These are phyloP conservation scores for Penicillium fuscoglaucum DNA, from an alignment of 2,329 filamentous ascomycete genomes.

Conservation along the genomic window DNA sequence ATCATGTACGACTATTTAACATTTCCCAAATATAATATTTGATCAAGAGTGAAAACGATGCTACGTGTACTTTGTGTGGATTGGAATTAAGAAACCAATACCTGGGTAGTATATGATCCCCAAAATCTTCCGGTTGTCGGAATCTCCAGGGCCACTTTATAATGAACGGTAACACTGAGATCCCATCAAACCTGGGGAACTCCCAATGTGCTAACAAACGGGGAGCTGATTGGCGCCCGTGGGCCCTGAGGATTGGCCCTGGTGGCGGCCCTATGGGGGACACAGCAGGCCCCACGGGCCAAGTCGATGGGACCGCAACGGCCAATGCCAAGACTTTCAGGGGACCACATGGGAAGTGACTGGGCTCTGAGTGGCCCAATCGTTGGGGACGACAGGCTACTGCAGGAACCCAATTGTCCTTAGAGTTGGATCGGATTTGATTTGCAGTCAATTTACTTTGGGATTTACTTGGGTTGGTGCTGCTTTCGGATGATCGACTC, in stretches of 20 bases:
- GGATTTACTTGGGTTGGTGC: not conserved
- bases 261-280: not conserved
- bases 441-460: not conserved
- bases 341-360: conserved; percentile 16
- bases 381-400: conserved; percentile 1
- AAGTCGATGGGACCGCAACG: conserved; percentile 7
- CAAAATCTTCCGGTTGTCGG: not conserved
- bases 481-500: not conserved
- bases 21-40: not conserved
- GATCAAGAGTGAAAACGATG: not conserved
- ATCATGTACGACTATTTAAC: no score
- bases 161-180: not conserved
- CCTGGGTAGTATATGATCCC: not conserved
- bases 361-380: conserved; percentile 17
- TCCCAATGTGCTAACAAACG: conserved; percentile 17
- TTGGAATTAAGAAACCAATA: not conserved
- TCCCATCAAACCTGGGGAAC: conserved; percentile 20
- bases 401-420: conserved; percentile 24
- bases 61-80: no score
- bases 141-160: not conserved
- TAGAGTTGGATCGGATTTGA: conserved; percentile 21
- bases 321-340: conserved; percentile 16
- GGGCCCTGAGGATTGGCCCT: not conserved
- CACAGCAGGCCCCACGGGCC: not conserved
- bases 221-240: conserved; percentile 19